Base-by-base conservation (phyloP, 176 grass and related monocot genomes). In the Chloris gayana region DNA sequence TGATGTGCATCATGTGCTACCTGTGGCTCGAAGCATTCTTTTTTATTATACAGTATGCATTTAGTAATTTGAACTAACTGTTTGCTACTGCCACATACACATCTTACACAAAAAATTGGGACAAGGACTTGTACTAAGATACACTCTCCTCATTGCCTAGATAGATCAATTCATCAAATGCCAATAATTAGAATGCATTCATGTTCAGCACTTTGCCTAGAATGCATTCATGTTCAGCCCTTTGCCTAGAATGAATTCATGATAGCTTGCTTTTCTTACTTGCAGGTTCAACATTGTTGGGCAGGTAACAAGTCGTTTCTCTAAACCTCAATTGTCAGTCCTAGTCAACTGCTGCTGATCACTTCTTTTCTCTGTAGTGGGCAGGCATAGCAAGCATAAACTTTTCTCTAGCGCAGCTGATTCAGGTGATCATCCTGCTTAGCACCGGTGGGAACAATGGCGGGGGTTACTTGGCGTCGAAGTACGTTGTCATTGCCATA, bases 251-350 rank as follows among this genome's bases (percentile, higher is more conserved):
- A n/a, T n/a, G n/a, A n/a, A n/a, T n/a, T n/a, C n/a, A n/a, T n/a
- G n/a, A n/a, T n/a, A n/a, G n/a, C n/a, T n/a, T n/a, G n/a, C n/a
- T n/a, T 6, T 51, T 92, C 19, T 14, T 18, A 3, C 26, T 56
- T 95, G 75, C 92, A 95, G 95, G 95, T 98, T 93, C 73, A 98
- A 98, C 81, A 94, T 98, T 41, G 90, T 89, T 76, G 95, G 95
- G 12, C 95, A 5, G 35, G 35, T 37, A 37, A 37, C 73, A 22
- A 18, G 31, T 39, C 26, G 27, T 72, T 69, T 57, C 63, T 60
- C 31, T 25, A 38, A 64, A 85, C 27, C 35, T 37, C 35, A 18
- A 37, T 22, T 61, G 2, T 50, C 74, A 63, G 45, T 37, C 57
- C 57, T 37, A 37, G 35, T 6, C 35, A 37, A 6, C 5, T 27